These are phyloP conservation scores for Xylaria hypoxylon DNA, from an alignment of 2,329 filamentous ascomycete species.

Conservation along the genomic window DNA sequence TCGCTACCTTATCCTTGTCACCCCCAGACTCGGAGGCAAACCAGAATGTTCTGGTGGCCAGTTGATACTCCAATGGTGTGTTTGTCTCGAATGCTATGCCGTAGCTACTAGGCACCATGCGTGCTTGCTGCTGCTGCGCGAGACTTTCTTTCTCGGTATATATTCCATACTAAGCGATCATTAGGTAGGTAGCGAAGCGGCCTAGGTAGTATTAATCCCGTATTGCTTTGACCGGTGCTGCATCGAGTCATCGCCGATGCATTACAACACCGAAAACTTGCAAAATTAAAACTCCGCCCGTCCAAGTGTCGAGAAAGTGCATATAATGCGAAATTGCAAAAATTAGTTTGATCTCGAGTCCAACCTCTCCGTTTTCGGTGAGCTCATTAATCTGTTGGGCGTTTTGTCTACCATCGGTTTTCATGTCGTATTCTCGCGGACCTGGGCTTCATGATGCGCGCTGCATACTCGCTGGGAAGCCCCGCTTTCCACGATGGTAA, in stretches of 20 bases:
- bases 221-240: background rate
- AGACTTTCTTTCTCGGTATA: background rate
- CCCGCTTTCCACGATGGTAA: constrained; percentile 72
- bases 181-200: constrained; percentile 10
- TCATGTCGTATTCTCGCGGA: background rate
- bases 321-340: background rate
- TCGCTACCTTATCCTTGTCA: constrained; percentile 1
- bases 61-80: background rate
- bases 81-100: background rate
- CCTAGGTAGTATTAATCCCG: constrained; percentile 1
- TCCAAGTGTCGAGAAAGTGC: background rate
- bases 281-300: background rate
- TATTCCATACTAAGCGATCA: background rate
- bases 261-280: constrained; percentile 15
- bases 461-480: constrained; percentile 63
- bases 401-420: constrained; percentile 1
- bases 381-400: constrained; percentile 4
- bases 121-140: background rate
- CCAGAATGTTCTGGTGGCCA: background rate
- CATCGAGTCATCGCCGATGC: constrained; percentile 21
- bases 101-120: background rate
- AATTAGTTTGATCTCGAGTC: background rate
- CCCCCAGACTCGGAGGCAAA: background rate
- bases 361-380: constrained; percentile 11
- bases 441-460: background rate